Evolutionary conservation across 2,329 filamentous ascomycete species (phyloP).

Genomic region (Talaromyces amestolkiae): DNA sequence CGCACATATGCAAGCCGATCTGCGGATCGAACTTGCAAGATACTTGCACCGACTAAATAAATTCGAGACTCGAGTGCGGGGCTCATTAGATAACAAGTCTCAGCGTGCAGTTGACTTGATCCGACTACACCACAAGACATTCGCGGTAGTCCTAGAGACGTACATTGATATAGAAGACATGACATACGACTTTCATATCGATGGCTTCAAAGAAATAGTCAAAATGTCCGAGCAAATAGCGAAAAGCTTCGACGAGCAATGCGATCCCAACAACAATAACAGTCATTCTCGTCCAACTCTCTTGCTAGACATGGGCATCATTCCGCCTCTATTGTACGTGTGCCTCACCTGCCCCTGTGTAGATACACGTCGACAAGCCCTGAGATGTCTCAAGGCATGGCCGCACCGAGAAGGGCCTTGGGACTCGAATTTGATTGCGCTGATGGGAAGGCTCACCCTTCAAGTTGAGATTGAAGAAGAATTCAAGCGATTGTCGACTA

Average conservation of each 20-base stretch:
- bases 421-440: slow-evolving; percentile 35
- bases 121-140: slow-evolving; percentile 19
- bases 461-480: slow-evolving; percentile 23
- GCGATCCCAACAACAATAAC: not conserved
- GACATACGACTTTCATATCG: slow-evolving; percentile 12
- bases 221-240: slow-evolving; percentile 1
- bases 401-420: slow-evolving; percentile 37
- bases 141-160: slow-evolving; percentile 17
- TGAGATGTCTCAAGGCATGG: slow-evolving; percentile 27
- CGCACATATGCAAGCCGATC: not conserved
- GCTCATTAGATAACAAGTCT: slow-evolving; percentile 1
- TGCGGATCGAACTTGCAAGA: not conserved
- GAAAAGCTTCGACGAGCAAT: slow-evolving; percentile 7
- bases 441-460: slow-evolving; percentile 28
- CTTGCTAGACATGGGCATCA: slow-evolving; percentile 31
- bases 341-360: slow-evolving; percentile 31
- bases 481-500: not conserved
- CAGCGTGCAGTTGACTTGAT: slow-evolving; percentile 22
- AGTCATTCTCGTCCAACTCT: slow-evolving; percentile 19
- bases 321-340: slow-evolving; percentile 34
- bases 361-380: slow-evolving; percentile 27
- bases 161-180: slow-evolving; percentile 17
- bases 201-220: slow-evolving; percentile 16
- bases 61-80: not conserved
- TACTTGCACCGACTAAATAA: not conserved